Base-by-base conservation (phyloP, 2,329 filamentous ascomycete species). In the Trichoderma aggressivum region DNA sequence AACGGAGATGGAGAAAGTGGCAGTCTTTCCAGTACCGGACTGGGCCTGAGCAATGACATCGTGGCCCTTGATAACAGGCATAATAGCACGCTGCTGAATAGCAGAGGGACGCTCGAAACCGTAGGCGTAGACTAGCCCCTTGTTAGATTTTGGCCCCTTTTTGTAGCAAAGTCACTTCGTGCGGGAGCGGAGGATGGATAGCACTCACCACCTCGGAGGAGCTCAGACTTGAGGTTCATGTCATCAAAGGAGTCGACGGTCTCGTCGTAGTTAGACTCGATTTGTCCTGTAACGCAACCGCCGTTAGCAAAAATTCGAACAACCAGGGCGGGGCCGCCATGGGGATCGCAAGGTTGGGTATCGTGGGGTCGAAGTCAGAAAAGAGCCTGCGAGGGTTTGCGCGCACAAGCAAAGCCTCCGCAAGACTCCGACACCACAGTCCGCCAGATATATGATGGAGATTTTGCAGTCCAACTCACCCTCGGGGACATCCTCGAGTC, bases 191-290 rank as follows among this genome's bases (percentile, higher is more conserved):
- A 68, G 65, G 71, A 50, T 36, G 65, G 30, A 28, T 26, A 67
- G 34, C 43, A 83, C 82, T 82, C 78, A 87, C 85, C 96, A 87
- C 96, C 96, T 86, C 96, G 94, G 82, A 99, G 94, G 81, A 99
- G 92, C 89, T 99, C 96, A 76, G 94, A 82, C 90, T 97, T 97
- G 81, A 99, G 90, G 86, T 91, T 91, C 96, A 99, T 99, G 80
- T 94, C 89, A 86, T 99, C 96, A 87, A 99, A 99, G 74, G 94
- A 97, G 87, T 99, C 97, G 85, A 96, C 95, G 81, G 95, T 94
- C 90, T 98, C 94, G 90, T 99, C 96, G 88, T 98, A 99, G 93
- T 99, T 99, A 83, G 94, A 97, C 90, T 99, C 97, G 89, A 99
- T 99, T 88, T 97, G 94, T 86, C 92, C 95, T 97, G 83, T 80